Evolutionary conservation across 2,329 filamentous ascomycete genomes (phyloP), one percentile per base, ranked within the genome.

Genomic region (Fragosphaeria purpurea): DNA sequence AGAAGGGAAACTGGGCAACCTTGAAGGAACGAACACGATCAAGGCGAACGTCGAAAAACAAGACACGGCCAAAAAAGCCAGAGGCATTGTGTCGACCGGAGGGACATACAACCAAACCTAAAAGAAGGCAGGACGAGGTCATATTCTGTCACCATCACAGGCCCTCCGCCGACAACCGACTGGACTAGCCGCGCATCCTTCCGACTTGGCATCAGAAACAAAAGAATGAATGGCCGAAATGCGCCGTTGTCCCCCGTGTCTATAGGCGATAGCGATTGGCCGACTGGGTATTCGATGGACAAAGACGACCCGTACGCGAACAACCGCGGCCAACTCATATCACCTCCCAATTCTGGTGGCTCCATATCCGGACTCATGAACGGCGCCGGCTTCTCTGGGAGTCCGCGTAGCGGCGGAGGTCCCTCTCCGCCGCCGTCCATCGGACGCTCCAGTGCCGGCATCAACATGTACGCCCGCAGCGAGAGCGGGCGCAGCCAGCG

Each of bases 381-480:
- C 67, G 75, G 71, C 61, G 61, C 68, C 66, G 75, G 70, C 60
- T 57, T 81, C 79, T 61, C 70, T 77, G 47, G 64, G 35, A 74
- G 70, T 55, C 77, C 73, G 66, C 75, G 72, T 69, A 79, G 71
- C 63, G 70, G 70, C 55, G 78, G 77, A 58, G 79, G 75, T 32
- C 80, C 91, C 48, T 96, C 91, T 47, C 90, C 91, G 50, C 91
- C 93, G 32, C 88, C 85, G 57, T 97, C 91, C 5, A 76, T 96
- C 58, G 88, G 86, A 55, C 79, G 86, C 56, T 94, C 88, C 47
- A 96, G 88, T 66, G 83, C 85, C 63, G 88, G 86, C 51, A 86
- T 84, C 41, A 79, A 79, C 53, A 66, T 84, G 55, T 88, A 83
- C 73, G 71, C 80, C 63, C 66, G 80, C 73, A 78, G 75, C 65